Evolutionary conservation across 2,329 filamentous ascomycete species (phyloP).

Genomic region (Colletotrichum musae): DNA sequence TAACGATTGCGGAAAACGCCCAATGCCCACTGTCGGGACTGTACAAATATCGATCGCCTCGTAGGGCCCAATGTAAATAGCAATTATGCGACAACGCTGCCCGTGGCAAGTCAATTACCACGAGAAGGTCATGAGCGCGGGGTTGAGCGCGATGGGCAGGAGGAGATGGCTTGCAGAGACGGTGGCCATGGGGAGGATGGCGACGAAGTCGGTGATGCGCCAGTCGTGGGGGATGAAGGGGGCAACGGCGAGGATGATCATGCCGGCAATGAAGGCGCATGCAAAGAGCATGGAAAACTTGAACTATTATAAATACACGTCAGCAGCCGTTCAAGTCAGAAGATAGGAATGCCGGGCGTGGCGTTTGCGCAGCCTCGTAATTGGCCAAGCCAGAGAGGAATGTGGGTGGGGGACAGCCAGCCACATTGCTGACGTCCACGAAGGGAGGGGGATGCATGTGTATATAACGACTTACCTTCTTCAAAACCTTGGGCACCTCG

Average conservation of each 20-base stretch:
- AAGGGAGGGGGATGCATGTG: constrained; percentile 44
- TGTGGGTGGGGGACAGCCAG: constrained; percentile 48
- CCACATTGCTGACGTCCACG: neutral
- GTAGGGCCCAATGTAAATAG: constrained; percentile 30
- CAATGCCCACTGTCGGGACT: constrained; percentile 21
- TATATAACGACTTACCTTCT: constrained; percentile 72
- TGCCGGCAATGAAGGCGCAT: constrained; percentile 69
- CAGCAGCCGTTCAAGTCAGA: constrained; percentile 19
- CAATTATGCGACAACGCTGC: constrained; percentile 8
- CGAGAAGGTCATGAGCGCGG: constrained; percentile 85
- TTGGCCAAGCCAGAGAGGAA: constrained; percentile 19
- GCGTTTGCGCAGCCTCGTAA: constrained; percentile 42
- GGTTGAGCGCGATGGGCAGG: constrained; percentile 81
- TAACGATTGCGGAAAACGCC: constrained; percentile 31
- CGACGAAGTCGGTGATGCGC: constrained; percentile 79
- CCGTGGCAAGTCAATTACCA: constrained; percentile 65
- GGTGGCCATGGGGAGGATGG: constrained; percentile 82
- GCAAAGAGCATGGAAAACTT: constrained; percentile 79
- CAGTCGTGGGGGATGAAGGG: constrained; percentile 76
- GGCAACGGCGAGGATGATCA: constrained; percentile 75
- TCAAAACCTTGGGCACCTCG: constrained; percentile 83
- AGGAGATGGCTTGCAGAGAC: constrained; percentile 79
- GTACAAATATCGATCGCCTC: constrained; percentile 29
- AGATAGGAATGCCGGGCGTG: constrained; percentile 9
- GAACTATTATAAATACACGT: constrained; percentile 63